These are phyloP conservation scores for Quercus tomentella DNA, from an alignment of 331 rosid genomes.

Conservation along the genomic window DNA sequence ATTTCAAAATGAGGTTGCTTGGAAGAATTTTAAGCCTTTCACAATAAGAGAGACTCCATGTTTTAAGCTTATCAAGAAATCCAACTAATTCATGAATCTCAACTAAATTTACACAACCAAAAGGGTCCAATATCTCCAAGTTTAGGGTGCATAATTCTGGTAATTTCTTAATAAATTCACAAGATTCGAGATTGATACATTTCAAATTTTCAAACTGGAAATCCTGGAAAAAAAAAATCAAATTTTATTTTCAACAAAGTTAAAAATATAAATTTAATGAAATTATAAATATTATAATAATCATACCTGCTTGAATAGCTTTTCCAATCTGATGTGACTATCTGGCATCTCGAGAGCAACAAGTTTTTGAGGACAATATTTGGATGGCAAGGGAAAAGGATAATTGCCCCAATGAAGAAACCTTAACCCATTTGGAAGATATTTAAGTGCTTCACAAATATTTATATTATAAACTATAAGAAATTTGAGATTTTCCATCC, in stretches of 20 bases:
- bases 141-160: not conserved
- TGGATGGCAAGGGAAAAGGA: conserved; percentile 2
- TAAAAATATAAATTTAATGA: not conserved
- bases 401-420: conserved; percentile 8
- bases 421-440: conserved; percentile 20
- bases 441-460: not conserved
- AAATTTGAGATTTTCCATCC: conserved; percentile 17
- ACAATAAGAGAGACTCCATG: not conserved
- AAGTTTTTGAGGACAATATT: not conserved
- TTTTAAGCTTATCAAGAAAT: no score
- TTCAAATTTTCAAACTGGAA: not conserved
- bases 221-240: not conserved
- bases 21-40: no score
- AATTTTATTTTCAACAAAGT: not conserved
- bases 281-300: not conserved
- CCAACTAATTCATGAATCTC: no score
- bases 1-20: no score
- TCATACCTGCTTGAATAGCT: not conserved
- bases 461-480: not conserved
- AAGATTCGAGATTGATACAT: not conserved
- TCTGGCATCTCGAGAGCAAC: no score
- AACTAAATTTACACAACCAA: not conserved
- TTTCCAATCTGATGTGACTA: no score
- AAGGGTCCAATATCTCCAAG: not conserved
- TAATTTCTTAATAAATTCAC: not conserved